phyloP scores from a whole-genome alignment of 441 rosid species.

The Macaranga tanarius region DNA sequence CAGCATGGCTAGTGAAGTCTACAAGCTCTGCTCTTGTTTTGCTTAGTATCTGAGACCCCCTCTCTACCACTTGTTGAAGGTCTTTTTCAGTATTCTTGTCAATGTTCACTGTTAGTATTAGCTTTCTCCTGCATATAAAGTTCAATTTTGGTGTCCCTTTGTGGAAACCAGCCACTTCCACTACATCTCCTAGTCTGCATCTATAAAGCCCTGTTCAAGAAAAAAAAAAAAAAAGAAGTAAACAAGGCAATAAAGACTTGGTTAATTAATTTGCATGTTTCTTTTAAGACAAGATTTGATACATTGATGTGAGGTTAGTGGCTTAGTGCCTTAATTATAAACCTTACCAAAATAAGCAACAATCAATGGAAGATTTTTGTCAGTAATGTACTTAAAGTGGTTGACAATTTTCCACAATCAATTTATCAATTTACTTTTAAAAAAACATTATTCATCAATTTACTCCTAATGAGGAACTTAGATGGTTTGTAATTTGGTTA shows the following conservation, averaged over 20 bases:
- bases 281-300: too few relatives aligned
- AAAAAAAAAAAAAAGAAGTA: not conserved
- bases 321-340: not conserved
- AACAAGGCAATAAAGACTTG: too few relatives aligned
- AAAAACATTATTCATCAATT: too few relatives aligned
- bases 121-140: conserved; percentile 82
- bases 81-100: conserved; percentile 93
- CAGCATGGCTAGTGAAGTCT: conserved; percentile 86
- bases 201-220: conserved; percentile 61
- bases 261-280: too few relatives aligned
- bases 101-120: conserved; percentile 67
- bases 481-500: too few relatives aligned
- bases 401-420: too few relatives aligned
- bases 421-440: too few relatives aligned
- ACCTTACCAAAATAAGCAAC: not conserved
- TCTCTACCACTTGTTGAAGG: conserved; percentile 72
- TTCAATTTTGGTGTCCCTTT: conserved; percentile 75
- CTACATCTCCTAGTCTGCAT: conserved; percentile 76
- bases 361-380: too few relatives aligned
- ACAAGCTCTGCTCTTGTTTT: conserved; percentile 58
- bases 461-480: too few relatives aligned
- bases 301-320: not conserved
- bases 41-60: conserved; percentile 48
- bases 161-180: conserved; percentile 77
- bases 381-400: too few relatives aligned